Evolutionary conservation across 2,329 filamentous ascomycete genomes (phyloP).

Genomic region (Phaeosphaeria sp.): DNA sequence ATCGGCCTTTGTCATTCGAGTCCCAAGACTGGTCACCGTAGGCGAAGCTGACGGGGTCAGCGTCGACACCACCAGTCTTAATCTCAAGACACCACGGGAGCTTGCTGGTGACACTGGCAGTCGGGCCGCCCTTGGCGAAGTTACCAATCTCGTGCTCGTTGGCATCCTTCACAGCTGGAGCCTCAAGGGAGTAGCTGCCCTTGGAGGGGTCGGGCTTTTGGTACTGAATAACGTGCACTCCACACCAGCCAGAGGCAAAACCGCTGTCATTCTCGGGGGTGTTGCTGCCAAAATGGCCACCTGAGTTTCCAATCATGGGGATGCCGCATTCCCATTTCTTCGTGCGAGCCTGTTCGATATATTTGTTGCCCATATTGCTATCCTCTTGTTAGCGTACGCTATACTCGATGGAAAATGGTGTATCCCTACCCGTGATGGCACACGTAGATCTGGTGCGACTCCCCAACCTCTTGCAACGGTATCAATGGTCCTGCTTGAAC

Average conservation of each 20-base stretch:
- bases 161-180: conserved; percentile 4
- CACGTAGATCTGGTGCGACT: too few species aligned
- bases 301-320: conserved; percentile 10
- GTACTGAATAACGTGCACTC: conserved; percentile 3
- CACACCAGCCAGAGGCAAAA: conserved; percentile 12
- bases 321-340: conserved; percentile 15
- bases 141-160: conserved; percentile 13
- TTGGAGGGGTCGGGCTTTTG: conserved; percentile 2
- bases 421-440: too few species aligned
- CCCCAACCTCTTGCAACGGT: neutral
- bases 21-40: conserved; percentile 8
- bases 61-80: conserved; percentile 8
- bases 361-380: conserved; percentile 1
- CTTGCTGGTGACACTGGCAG: conserved; percentile 7
- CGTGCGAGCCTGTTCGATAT: conserved; percentile 1
- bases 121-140: neutral
- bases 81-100: conserved; percentile 9
- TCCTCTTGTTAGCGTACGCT: conserved; percentile 8
- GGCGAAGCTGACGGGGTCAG: conserved; percentile 7
- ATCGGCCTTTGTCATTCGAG: conserved; percentile 8
- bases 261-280: conserved; percentile 5
- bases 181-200: conserved; percentile 11
- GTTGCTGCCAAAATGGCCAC: conserved; percentile 8
- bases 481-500: neutral
- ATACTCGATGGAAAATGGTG: neutral